phyloP scores from a whole-genome alignment of 192 early-diverging fungal genomes.

The Coemansia sp. region DNA sequence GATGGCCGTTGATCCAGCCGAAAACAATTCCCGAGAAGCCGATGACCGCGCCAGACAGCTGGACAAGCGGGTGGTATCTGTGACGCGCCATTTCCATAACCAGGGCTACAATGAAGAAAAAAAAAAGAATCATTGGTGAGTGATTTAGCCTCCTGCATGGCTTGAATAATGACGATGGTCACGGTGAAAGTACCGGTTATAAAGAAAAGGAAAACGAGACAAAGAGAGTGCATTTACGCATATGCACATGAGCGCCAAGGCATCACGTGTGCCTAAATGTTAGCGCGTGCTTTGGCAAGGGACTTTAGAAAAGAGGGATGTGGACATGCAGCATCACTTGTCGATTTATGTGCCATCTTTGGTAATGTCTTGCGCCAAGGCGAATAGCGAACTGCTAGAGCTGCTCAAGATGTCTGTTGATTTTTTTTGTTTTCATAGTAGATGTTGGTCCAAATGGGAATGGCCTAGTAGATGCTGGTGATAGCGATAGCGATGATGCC shows the following conservation, averaged over 20 bases:
- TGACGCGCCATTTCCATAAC: constrained; percentile 57
- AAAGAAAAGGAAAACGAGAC: neutral
- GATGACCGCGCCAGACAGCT: constrained; percentile 52
- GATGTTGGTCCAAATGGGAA: no score
- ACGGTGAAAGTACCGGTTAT: neutral
- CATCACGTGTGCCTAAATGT: neutral
- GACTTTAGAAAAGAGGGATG: neutral
- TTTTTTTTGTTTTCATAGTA: no score
- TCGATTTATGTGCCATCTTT: no score
- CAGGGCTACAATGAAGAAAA: constrained; percentile 37
- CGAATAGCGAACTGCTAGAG: no score
- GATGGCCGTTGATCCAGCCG: constrained; percentile 59
- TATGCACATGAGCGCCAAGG: neutral
- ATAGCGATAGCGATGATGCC: neutral
- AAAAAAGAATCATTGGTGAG: neutral
- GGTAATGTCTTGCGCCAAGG: no score
- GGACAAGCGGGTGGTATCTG: constrained; percentile 58
- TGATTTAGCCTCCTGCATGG: neutral
- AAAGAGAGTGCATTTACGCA: neutral
- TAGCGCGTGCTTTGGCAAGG: neutral
- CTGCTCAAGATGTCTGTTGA: no score
- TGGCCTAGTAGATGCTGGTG: neutral
- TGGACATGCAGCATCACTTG: no score
- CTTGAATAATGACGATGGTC: neutral
- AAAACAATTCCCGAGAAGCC: constrained; percentile 60